Percentiles rank a stretch among this genome's conserved stretches.
Conservation (phyloP, 2,329 filamentous ascomycete genomes). For the Neopestalotiopsis sp. region DNA sequence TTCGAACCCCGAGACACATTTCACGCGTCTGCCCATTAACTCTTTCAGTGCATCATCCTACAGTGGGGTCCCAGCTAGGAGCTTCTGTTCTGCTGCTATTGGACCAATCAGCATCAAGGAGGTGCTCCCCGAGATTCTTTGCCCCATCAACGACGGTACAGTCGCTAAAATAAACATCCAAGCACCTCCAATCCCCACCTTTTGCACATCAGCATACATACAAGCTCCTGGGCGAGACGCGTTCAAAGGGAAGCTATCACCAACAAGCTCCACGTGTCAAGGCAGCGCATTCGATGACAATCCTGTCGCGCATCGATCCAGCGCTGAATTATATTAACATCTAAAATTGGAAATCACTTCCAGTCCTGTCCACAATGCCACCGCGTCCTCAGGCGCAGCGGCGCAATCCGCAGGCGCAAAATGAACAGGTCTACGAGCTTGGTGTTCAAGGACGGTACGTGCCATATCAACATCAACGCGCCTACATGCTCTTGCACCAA, state of each 20-base stretch:
- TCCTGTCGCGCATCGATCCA: neutral
- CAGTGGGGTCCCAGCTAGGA: neutral
- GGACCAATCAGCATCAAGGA: neutral
- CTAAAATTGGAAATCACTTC: neutral
- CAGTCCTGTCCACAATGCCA: slow-evolving; percentile 38
- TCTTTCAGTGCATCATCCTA: neutral
- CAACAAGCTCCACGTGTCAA: neutral
- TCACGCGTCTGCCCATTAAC: slow-evolving; percentile 7
- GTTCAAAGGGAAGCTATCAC: neutral
- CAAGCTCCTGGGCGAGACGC: slow-evolving; percentile 3
- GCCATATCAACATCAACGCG: neutral
- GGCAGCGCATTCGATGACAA: neutral
- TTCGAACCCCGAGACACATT: neutral
- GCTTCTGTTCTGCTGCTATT: neutral
- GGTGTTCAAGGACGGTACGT: slow-evolving; percentile 56
- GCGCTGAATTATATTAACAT: neutral
- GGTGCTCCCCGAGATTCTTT: neutral
- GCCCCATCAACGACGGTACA: slow-evolving; percentile 5
- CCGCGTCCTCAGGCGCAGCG: slow-evolving; percentile 41
- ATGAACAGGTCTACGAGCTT: slow-evolving; percentile 55
- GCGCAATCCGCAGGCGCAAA: slow-evolving; percentile 44
- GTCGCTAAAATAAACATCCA: slow-evolving; percentile 15
- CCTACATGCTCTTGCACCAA: neutral
- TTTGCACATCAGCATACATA: neutral
- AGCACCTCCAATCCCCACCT: neutral